Evolutionary conservation across 106 monocot genomes (phyloP), one percentile per base, ranked within the genome.

Genomic region (Chionographis japonica): DNA sequence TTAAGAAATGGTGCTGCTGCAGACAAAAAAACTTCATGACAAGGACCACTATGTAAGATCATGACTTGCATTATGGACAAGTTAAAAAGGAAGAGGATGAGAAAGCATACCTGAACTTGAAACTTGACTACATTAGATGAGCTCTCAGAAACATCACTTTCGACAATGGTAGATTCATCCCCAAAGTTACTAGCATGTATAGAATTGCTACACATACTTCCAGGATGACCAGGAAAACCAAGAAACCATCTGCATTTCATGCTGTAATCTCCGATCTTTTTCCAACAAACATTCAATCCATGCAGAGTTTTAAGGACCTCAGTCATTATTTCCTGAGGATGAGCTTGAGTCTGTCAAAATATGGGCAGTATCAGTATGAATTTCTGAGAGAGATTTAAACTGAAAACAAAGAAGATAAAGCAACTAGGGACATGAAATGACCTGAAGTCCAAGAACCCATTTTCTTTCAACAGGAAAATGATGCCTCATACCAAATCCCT

Each of bases 401-500:
- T 64, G 37, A 74, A 46, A 57, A 71, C 35, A 40, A 40, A 12
- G 5, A 77, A 4, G 36, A 15, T 11, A 12, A 64, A n/a, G 41
- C 7, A 54, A 42, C 20, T 15, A 49, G 7, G 18, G 37, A 59
- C 36, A 71, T 49, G 19, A 38, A 73, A 64, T 46, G 50, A 87
- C 94, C 94, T 94, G 87, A 67, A 94, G 84, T 60, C 94, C 94
- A 81, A 90, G 82, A 67, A 88, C 91, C 91, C 91, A 95, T 78
- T 86, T 88, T 84, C 79, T 85, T 73, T 91, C 92, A 74, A 56
- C 71, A 67, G 80, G 73, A 37, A 71, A 80, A 50, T 79, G 74
- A 35, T 77, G 70, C 68, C 84, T 75, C 46, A 66, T 67, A 8
- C 72, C 81, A 59, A 67, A 58, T 50, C 61, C 77, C 68, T 88